Conservation (phyloP, 495 filamentous ascomycete species). For the Chaetomium cochliodes region DNA sequence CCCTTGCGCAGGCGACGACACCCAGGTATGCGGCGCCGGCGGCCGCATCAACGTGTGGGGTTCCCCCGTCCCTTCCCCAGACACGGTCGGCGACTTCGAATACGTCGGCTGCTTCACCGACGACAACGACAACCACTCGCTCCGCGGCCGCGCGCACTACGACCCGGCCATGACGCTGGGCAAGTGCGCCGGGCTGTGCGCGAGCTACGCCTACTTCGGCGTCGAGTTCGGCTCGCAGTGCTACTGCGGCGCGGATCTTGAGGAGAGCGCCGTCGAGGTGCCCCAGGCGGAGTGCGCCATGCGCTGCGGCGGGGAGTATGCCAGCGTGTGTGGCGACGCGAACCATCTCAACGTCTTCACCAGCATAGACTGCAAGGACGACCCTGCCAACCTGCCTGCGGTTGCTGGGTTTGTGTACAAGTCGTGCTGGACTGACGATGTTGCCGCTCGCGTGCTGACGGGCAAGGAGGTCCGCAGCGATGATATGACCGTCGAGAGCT, state of each 20-base stretch:
- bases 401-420: slow-evolving; percentile 35
- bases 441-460: slow-evolving; percentile 26
- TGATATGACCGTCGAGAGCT: slow-evolving; percentile 38
- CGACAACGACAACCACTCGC: slow-evolving; percentile 4
- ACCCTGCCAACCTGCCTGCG: slow-evolving; percentile 27
- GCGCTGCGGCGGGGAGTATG: slow-evolving; percentile 23
- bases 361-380: slow-evolving; percentile 14
- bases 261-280: background rate
- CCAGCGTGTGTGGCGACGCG: slow-evolving; percentile 23
- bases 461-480: slow-evolving; percentile 19
- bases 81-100: slow-evolving; percentile 10
- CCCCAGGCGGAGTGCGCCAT: slow-evolving; percentile 23
- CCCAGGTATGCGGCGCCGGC: slow-evolving; percentile 38
- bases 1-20: slow-evolving; percentile 37
- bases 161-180: slow-evolving; percentile 35
- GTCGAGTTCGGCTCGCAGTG: slow-evolving; percentile 25
- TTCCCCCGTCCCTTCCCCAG: slow-evolving; percentile 13
- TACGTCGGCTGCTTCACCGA: slow-evolving; percentile 25
- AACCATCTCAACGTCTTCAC: slow-evolving; percentile 28
- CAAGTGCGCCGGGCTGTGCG: slow-evolving; percentile 32
- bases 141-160: slow-evolving; percentile 14
- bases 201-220: slow-evolving; percentile 26
- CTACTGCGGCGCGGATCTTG: slow-evolving; percentile 24
- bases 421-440: slow-evolving; percentile 42
- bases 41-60: slow-evolving; percentile 39